Conservation (phyloP, 2,329 filamentous ascomycete species). For the Beauveria pseudobassiana region DNA sequence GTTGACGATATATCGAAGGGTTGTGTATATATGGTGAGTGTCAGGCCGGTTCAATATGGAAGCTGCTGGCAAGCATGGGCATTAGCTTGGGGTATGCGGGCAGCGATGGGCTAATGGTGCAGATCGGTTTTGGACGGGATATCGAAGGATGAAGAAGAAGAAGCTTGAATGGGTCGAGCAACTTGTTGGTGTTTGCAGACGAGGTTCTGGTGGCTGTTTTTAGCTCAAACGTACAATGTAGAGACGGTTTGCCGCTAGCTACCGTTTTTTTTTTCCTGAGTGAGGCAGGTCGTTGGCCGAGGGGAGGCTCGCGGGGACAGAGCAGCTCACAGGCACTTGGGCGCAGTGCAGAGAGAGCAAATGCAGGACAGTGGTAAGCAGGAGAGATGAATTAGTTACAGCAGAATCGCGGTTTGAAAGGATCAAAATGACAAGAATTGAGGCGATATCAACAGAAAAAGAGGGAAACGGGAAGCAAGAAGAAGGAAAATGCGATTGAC, state of each 20-base stretch:
- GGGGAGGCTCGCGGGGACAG: neutral
- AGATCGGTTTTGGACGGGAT: neutral
- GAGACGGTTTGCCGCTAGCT: neutral
- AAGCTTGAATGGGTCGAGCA: neutral
- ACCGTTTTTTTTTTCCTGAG: neutral
- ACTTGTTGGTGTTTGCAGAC: neutral
- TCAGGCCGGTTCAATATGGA: neutral
- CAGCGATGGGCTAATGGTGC: neutral
- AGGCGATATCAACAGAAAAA: neutral
- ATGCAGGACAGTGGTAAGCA: neutral
- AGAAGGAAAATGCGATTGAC: neutral
- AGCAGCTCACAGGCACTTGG: neutral
- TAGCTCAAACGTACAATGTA: neutral
- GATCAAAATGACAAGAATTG: neutral
- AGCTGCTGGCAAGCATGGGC: neutral
- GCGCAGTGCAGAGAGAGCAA: neutral
- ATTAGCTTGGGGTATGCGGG: neutral
- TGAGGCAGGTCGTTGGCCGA: neutral
- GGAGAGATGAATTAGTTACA: neutral
- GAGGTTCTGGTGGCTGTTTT: neutral
- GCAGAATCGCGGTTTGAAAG: neutral
- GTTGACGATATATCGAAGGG: neutral
- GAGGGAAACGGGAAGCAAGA: constrained; percentile 1
- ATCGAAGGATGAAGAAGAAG: neutral
- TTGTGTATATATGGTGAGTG: neutral